Evolutionary conservation across 2,329 filamentous ascomycete species (phyloP).

Genomic region (Hypomyces perniciosus): DNA sequence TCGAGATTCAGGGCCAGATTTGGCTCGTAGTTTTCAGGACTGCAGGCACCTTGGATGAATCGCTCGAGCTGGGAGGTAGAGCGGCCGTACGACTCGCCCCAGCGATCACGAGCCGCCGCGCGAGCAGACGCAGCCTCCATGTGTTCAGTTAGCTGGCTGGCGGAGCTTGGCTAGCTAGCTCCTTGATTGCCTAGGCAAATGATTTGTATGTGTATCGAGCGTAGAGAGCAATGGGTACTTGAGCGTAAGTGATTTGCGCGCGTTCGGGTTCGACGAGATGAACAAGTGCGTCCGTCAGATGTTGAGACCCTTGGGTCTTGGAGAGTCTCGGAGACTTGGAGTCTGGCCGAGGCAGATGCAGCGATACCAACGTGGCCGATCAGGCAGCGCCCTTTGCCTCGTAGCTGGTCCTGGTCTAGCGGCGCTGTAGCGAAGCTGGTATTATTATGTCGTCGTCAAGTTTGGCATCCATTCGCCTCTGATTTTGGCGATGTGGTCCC

Average conservation of each 20-base stretch:
- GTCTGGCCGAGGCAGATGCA: neutral
- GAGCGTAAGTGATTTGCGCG: too few relatives aligned
- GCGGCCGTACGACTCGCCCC: constrained; percentile 67
- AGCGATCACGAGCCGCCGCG: constrained; percentile 92
- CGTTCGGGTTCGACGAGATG: too few relatives aligned
- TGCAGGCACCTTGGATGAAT: constrained; percentile 94
- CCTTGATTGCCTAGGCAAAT: too few relatives aligned
- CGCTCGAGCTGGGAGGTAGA: constrained; percentile 83
- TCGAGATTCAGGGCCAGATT: constrained; percentile 95
- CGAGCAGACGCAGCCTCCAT: constrained; percentile 96
- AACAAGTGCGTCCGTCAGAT: too few relatives aligned
- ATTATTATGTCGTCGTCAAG: neutral
- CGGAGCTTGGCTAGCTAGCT: too few relatives aligned
- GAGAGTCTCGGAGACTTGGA: neutral
- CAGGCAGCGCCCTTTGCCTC: neutral
- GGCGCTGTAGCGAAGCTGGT: constrained; percentile 1
- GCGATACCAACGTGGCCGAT: constrained; percentile 2
- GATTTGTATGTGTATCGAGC: too few relatives aligned
- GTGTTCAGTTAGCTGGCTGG: constrained; percentile 14
- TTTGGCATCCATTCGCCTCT: constrained; percentile 9
- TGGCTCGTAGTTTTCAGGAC: constrained; percentile 94
- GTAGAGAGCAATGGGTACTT: too few relatives aligned
- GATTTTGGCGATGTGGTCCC: constrained; percentile 10
- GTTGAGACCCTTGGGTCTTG: too few relatives aligned
- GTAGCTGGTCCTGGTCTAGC: neutral